These are phyloP conservation scores for Colletotrichum endophyticum DNA, from an alignment of 2,329 filamentous ascomycete genomes.

Conservation along the genomic window DNA sequence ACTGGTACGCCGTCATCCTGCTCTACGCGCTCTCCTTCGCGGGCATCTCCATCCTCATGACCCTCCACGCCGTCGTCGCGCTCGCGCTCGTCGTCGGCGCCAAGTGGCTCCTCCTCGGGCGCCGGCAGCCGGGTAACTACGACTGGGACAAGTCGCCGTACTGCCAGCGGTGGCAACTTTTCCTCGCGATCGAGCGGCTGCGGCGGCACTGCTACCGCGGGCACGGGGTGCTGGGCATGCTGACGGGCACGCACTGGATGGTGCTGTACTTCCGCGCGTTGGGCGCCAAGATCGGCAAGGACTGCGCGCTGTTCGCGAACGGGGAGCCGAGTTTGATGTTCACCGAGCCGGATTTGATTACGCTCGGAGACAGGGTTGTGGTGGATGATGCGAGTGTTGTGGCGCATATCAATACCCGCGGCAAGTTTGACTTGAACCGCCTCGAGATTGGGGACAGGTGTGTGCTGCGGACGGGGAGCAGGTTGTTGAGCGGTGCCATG, in stretches of 20 bases:
- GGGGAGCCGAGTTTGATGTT: slow-evolving; percentile 57
- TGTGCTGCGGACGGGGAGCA: slow-evolving; percentile 55
- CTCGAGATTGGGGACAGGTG: slow-evolving; percentile 55
- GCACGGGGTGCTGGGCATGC: slow-evolving; percentile 54
- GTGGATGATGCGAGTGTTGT: slow-evolving; percentile 63
- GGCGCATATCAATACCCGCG: slow-evolving; percentile 60
- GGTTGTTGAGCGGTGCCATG: slow-evolving; percentile 55
- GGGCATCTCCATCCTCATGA: slow-evolving; percentile 46
- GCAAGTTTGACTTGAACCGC: slow-evolving; percentile 60
- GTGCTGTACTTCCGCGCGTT: slow-evolving; percentile 58
- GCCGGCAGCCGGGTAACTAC: slow-evolving; percentile 55
- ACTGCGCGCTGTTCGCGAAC: slow-evolving; percentile 61
- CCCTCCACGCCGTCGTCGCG: slow-evolving; percentile 46
- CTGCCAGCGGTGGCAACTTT: slow-evolving; percentile 64
- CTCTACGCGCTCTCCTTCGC: slow-evolving; percentile 45
- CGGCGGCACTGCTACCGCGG: slow-evolving; percentile 54
- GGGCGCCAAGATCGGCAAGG: slow-evolving; percentile 57
- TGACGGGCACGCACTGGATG: slow-evolving; percentile 58
- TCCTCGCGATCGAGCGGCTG: slow-evolving; percentile 55
- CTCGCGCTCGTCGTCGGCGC: slow-evolving; percentile 46
- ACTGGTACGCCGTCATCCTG: slow-evolving; percentile 36
- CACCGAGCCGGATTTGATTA: slow-evolving; percentile 62
- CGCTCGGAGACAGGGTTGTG: slow-evolving; percentile 54
- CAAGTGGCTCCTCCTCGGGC: slow-evolving; percentile 59
- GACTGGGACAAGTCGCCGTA: slow-evolving; percentile 63